A percentile compares a stretch with the other conserved stretches of the same genome.
Conservation (phyloP, 805 yeast species). For the Vanderwaltozyma yarrowii region DNA sequence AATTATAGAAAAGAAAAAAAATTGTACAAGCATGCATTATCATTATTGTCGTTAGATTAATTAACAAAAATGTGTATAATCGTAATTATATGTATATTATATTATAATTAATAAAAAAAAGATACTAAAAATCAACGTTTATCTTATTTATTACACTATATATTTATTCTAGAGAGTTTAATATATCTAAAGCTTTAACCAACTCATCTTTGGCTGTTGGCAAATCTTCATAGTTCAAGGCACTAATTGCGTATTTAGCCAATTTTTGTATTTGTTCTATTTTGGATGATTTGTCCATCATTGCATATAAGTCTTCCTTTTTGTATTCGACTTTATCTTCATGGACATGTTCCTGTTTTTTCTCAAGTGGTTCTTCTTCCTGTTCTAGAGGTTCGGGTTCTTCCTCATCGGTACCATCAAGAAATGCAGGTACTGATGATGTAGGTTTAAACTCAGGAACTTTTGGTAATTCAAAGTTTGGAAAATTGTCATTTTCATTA, state of each 20-base stretch:
- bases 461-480: background rate
- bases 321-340: slow-evolving; percentile 9
- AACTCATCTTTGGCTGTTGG: slow-evolving; percentile 59
- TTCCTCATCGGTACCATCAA: slow-evolving; percentile 3
- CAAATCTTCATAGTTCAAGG: slow-evolving; percentile 66
- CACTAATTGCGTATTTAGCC: slow-evolving; percentile 70
- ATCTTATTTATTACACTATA: too few species aligned
- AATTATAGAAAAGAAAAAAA: too few species aligned
- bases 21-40: background rate
- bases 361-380: background rate
- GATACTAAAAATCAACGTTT: too few species aligned
- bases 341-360: background rate
- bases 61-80: background rate
- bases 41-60: too few species aligned
- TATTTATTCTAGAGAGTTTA: slow-evolving; percentile 8
- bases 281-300: slow-evolving; percentile 45
- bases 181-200: slow-evolving; percentile 39
- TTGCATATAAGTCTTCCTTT: slow-evolving; percentile 35
- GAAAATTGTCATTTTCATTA: background rate
- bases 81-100: background rate
- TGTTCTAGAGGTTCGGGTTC: background rate
- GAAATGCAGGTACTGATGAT: slow-evolving; percentile 3
- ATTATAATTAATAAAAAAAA: too few species aligned
- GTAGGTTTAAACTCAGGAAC: slow-evolving; percentile 2
- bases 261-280: slow-evolving; percentile 54